These are phyloP conservation scores for Cladosporium phlei DNA, from an alignment of 2,329 filamentous ascomycete genomes.

Conservation along the genomic window DNA sequence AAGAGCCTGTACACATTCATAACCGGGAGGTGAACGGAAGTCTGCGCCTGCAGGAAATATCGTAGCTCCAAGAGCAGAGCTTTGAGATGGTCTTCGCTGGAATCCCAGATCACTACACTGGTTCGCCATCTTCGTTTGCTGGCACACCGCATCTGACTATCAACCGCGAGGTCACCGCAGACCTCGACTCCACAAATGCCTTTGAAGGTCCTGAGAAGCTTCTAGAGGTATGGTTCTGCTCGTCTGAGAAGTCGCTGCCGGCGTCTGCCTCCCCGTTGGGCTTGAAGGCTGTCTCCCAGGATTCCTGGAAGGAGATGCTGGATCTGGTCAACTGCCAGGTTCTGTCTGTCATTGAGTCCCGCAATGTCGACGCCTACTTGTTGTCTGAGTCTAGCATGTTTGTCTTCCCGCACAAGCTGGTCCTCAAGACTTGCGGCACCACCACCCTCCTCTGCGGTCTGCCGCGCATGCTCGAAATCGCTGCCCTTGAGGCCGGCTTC, in stretches of 20 bases:
- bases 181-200: slow-evolving; percentile 90
- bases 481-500: slow-evolving; percentile 82
- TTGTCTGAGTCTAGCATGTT: slow-evolving; percentile 99
- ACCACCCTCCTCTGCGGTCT: slow-evolving; percentile 88
- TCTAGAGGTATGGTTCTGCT: slow-evolving; percentile 95
- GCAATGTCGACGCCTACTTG: slow-evolving; percentile 92
- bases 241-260: slow-evolving; percentile 69
- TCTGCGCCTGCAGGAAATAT: slow-evolving; percentile 7
- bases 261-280: slow-evolving; percentile 66
- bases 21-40: background rate
- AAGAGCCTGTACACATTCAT: slow-evolving; percentile 8
- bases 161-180: slow-evolving; percentile 83
- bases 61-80: background rate
- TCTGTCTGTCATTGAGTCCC: slow-evolving; percentile 85
- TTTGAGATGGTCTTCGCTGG: slow-evolving; percentile 79
- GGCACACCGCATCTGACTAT: slow-evolving; percentile 89
- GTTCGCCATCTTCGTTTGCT: slow-evolving; percentile 66
- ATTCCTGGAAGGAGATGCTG: slow-evolving; percentile 93
- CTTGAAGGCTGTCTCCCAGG: slow-evolving; percentile 76
- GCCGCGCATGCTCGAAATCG: slow-evolving; percentile 87
- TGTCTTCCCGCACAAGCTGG: slow-evolving; percentile 98
- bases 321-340: slow-evolving; percentile 99
- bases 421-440: slow-evolving; percentile 96
- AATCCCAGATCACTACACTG: slow-evolving; percentile 74
- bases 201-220: slow-evolving; percentile 99